Evolutionary conservation across 768 basidiomycete species (phyloP), one percentile per base, ranked within the genome.

Genomic region (Cystofilobasidium capitatum): DNA sequence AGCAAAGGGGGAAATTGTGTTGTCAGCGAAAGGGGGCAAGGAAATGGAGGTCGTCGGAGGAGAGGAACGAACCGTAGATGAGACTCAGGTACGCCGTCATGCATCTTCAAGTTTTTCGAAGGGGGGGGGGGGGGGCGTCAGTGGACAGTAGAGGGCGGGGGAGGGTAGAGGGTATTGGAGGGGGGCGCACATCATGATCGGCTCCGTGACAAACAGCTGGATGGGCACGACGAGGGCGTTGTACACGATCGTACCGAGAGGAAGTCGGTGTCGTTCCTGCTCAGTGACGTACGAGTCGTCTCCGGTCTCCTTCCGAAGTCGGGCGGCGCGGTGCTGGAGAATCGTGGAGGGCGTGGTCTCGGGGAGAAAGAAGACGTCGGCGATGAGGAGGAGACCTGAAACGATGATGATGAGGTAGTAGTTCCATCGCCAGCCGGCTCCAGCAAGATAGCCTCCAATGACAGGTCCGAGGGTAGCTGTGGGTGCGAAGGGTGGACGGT

Each of bases 161-260:
- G 10, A 42, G 40, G 40, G 40, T 10, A 10, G 40, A 42, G 10
- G 40, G n/a, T n/a, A n/a, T n/a, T n/a, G n/a, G n/a, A n/a, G n/a
- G n/a, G n/a, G n/a, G n/a, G n/a, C n/a, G n/a, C n/a, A n/a, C n/a
- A n/a, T n/a, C n/a, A 74, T 73, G 59, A 75, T 73, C 1, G 74
- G 74, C 60, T 76, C 75, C 29, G 73, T 72, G 37, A 73, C 69
- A 49, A 74, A 55, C 49, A 76, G 71, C 10, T 70, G 65, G 62
- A 75, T 70, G 10, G 75, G 75, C 40, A 72, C 71, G 10, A 74
- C 65, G 40, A 76, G 67, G 12, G 71, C 64, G 22, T 71, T 70
- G 47, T 71, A 72, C 45, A 71, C 71, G 16, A 76, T 63, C 44
- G 74, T 71, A 2, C 69, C 45, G 5, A 74, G 70, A 22, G 70